Conservation (phyloP, 139 green algal species). For the Tetraselmis striata region DNA sequence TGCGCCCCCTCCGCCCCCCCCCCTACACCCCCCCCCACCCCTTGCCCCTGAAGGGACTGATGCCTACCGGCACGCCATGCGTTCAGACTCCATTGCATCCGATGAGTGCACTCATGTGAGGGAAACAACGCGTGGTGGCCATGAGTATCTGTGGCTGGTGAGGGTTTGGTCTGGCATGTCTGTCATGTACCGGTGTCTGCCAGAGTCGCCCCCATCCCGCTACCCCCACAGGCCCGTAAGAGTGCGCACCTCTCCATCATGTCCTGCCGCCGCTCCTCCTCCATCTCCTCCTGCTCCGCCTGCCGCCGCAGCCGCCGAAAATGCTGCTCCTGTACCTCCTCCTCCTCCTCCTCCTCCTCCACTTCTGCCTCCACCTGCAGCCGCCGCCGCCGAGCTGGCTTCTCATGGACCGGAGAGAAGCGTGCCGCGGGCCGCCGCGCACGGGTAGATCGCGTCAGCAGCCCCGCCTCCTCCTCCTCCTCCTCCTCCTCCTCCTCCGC, state of each 20-base stretch:
- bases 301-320: neutral
- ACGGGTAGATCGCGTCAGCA: constrained; percentile 11
- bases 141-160: no score
- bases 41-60: no score
- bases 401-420: neutral
- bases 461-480: constrained; percentile 17
- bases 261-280: neutral
- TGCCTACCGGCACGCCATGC: no score
- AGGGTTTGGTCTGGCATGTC: no score
- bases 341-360: constrained; percentile 17
- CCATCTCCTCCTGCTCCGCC: constrained; percentile 2
- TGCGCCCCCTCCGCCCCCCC: no score
- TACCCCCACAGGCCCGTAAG: no score
- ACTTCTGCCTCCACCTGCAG: neutral
- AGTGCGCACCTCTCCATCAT: neutral
- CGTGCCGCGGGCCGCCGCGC: neutral
- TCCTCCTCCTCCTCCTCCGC: constrained; percentile 21
- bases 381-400: neutral
- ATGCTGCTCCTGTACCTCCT: constrained; percentile 15
- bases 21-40: no score
- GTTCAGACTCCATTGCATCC: no score
- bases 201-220: no score
- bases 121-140: no score
- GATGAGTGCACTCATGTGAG: no score
- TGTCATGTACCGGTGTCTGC: no score